Evolutionary conservation across 2,329 filamentous ascomycete genomes (phyloP), one percentile per base, ranked within the genome.

Genomic region (Sclerotinia sclerotiorum): DNA sequence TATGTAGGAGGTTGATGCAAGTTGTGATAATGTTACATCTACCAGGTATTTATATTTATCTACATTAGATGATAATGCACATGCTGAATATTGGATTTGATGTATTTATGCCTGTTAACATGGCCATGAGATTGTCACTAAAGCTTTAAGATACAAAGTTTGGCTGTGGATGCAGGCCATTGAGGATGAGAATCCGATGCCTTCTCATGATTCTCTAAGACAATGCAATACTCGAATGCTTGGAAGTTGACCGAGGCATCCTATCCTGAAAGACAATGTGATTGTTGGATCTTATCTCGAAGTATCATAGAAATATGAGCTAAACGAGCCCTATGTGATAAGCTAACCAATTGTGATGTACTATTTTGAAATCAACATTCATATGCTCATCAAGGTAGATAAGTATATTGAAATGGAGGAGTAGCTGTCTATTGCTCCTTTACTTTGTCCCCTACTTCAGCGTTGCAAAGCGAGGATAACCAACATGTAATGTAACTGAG

Each of bases 1-100:
- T 60, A 46, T 60, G 57, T 60, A 48, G 48, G 42, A 27, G 39
- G 32, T n/a, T 17, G 54, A 39, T 24, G 32, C 54, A 57, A 39
- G 32, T 17, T 15, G 32, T 39, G 54, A 39, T 60, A 7, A 48
- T 60, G 57, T 32, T 60, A 44, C 57, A 60, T 60, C 27, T 10
- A n/a, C 19, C 5, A 11, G 19, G 15, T n/a, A 60, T 46, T 42
- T 60, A 32, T 35, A 35, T 35, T 35, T 35, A 35, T 35, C 35
- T 35, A 35, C 42, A 42, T 10, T 32, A 60, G 42, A 60, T 44
- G 24, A 46, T 21, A 42, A 60, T 21, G 24, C 15, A 46, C 10
- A 60, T 29, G 24, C 24, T 32, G 39, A 15, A 13, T 21, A 32
- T 35, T 21, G 7, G 19, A 32, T 54, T 29, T 2, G 17, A 19